These are phyloP conservation scores for Raddia guianensis DNA, from an alignment of 176 grass and related monocot genomes.

Conservation along the genomic window DNA sequence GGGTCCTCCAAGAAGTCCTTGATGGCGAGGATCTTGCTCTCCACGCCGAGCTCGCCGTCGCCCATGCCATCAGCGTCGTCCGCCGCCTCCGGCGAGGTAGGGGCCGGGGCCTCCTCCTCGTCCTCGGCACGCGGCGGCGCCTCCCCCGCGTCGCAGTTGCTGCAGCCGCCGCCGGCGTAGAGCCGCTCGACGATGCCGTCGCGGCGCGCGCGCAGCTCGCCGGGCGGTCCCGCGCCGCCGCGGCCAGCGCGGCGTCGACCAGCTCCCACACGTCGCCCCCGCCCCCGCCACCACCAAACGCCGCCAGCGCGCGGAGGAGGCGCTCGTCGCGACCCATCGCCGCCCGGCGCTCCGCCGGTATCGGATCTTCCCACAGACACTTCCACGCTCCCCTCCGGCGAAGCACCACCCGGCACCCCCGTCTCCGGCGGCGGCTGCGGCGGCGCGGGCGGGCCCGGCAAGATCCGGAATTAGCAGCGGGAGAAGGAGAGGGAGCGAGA, in stretches of 20 bases:
- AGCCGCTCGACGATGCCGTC: slow-evolving; percentile 79
- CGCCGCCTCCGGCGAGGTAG: slow-evolving; percentile 29
- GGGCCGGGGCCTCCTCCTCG: neutral
- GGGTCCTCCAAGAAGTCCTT: slow-evolving; percentile 86
- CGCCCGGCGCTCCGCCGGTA: slow-evolving; percentile 3
- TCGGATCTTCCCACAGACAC: neutral
- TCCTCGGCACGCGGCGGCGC: neutral
- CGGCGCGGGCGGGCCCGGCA: neutral
- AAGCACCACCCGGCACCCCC: slow-evolving; percentile 20
- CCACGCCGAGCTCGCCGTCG: slow-evolving; percentile 5
- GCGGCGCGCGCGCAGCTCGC: slow-evolving; percentile 67
- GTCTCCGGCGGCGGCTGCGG: slow-evolving; percentile 5
- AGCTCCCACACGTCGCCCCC: slow-evolving; percentile 68
- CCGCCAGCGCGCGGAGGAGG: slow-evolving; percentile 52
- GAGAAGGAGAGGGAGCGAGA: neutral
- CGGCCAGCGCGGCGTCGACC: slow-evolving; percentile 64
- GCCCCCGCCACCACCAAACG: slow-evolving; percentile 43
- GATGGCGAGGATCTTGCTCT: slow-evolving; percentile 68
- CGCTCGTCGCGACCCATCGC: slow-evolving; percentile 55
- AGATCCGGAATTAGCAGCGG: slow-evolving; percentile 14
- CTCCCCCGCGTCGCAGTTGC: slow-evolving; percentile 41
- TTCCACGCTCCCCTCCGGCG: neutral
- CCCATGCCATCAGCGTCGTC: slow-evolving; percentile 1
- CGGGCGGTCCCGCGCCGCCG: slow-evolving; percentile 52
- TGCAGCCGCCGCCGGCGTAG: slow-evolving; percentile 48